These are phyloP conservation scores for Cutaneotrichosporon daszewskae DNA, from an alignment of 1,284 basidiomycete genomes.

Conservation along the genomic window DNA sequence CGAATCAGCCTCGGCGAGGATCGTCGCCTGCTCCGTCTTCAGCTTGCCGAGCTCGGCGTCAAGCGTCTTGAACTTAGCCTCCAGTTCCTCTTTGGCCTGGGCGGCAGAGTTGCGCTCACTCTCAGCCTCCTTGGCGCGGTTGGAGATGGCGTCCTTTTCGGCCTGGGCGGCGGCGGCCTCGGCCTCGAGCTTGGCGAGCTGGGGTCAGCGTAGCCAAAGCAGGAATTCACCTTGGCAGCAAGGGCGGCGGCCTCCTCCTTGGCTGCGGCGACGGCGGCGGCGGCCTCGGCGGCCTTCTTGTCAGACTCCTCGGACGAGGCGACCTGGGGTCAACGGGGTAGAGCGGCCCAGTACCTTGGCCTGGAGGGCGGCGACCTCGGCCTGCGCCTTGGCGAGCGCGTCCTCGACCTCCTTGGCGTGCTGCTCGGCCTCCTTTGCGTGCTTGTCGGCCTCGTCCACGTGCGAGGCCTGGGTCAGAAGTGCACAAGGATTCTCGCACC, in stretches of 20 bases:
- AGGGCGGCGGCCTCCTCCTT: background rate
- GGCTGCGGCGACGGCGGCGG: background rate
- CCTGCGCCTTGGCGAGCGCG: background rate
- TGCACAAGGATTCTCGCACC: background rate
- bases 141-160: no score
- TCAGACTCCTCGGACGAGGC: background rate
- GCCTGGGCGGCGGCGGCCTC: background rate
- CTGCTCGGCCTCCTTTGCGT: background rate
- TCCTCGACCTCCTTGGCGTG: background rate
- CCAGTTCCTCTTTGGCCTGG: background rate
- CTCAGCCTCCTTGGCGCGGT: slow-evolving; percentile 1
- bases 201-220: background rate
- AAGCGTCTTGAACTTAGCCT: background rate
- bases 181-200: background rate
- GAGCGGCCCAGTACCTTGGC: background rate
- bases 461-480: background rate
- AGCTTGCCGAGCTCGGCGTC: background rate
- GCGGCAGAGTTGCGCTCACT: slow-evolving; percentile 1
- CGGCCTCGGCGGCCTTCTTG: background rate
- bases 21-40: slow-evolving; percentile 1
- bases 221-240: background rate
- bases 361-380: background rate
- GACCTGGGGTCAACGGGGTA: background rate
- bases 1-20: slow-evolving; percentile 1
- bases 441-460: background rate